Conservation (phyloP, 805 yeast species). For the Candida tammaniensis region DNA sequence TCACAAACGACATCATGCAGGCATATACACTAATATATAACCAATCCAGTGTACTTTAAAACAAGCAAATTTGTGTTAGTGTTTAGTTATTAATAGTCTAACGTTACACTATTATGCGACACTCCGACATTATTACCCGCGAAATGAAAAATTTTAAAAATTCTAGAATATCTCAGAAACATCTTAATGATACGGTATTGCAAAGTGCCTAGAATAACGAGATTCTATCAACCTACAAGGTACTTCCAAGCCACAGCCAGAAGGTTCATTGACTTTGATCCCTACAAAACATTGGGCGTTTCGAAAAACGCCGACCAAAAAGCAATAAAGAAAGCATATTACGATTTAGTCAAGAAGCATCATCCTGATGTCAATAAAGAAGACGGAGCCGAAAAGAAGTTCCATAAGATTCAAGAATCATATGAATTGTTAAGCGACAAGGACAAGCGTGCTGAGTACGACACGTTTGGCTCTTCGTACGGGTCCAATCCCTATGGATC, state of each 20-base stretch:
- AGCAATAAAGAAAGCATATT: constrained; percentile 94
- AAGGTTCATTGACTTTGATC: constrained; percentile 51
- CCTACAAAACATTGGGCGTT: constrained; percentile 82
- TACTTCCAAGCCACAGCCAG: constrained; percentile 2
- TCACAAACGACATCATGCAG: too few species aligned
- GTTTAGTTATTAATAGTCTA: too few species aligned
- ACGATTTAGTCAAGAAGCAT: constrained; percentile 85
- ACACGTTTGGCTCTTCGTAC: constrained; percentile 78
- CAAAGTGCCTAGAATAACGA: too few species aligned
- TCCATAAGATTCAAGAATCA: constrained; percentile 91
- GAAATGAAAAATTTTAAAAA: too few species aligned
- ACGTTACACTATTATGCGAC: neutral
- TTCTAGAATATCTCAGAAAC: too few species aligned
- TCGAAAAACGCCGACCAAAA: constrained; percentile 63
- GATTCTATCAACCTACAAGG: too few species aligned
- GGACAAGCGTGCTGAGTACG: constrained; percentile 82
- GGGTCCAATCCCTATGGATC: constrained; percentile 45
- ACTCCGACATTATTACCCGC: neutral
- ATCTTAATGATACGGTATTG: too few species aligned
- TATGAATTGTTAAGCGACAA: constrained; percentile 89
- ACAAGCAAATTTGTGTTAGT: too few species aligned
- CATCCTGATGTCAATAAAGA: constrained; percentile 98
- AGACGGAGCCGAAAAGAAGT: constrained; percentile 78
- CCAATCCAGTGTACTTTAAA: too few species aligned
- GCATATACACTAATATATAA: too few species aligned